Base-by-base conservation (phyloP, 2,329 filamentous ascomycete genomes). In the Colletotrichum godetiae region DNA sequence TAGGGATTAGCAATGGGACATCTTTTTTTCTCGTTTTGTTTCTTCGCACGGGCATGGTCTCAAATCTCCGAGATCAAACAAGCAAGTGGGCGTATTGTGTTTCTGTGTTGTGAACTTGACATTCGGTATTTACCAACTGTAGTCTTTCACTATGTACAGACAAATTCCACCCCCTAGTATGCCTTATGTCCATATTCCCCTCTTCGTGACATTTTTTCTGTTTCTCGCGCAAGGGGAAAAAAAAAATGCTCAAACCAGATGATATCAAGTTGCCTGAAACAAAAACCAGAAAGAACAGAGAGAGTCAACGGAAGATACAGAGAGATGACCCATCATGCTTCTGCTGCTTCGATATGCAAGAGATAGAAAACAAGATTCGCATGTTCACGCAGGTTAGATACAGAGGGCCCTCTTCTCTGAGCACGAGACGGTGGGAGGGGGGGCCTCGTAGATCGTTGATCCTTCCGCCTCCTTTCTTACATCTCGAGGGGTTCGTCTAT, bases 191-290 rank as follows among this genome's bases (percentile, higher is more conserved):
- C 24, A 19, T 61, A 4, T 29, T 29, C 27, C 35, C 13, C 33
- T 61, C 29, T 63, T 22, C 27, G n/a, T 52, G 27, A 22, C 58
- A 33, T 53, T 19, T 49, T 53, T 64, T 61, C 33, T 68, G 35
- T 55, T 31, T 24, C 27, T 35, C 33, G 37, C 22, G 57, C 57
- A 33, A 42, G 19, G 42, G 27, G 27, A 29, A 29, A 29, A 4
- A 29, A 37, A 35, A 35, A 8, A 58, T 29, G 22, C 49, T 60
- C 42, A 53, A 46, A 68, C 62, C 42, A 53, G 19, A 53, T 67
- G 74, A 70, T 74, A 74, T 74, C 58, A 74, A 53, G 46, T 33
- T 52, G 71, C 53, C 53, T 49, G 35, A 61, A 53, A 22, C n/a
- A 52, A 19, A 60, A 49, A 65, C 15, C 49, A 8, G n/a, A 68